These are phyloP conservation scores for Trichoderma polysporum DNA, from an alignment of 2,329 filamentous ascomycete species.

Conservation along the genomic window DNA sequence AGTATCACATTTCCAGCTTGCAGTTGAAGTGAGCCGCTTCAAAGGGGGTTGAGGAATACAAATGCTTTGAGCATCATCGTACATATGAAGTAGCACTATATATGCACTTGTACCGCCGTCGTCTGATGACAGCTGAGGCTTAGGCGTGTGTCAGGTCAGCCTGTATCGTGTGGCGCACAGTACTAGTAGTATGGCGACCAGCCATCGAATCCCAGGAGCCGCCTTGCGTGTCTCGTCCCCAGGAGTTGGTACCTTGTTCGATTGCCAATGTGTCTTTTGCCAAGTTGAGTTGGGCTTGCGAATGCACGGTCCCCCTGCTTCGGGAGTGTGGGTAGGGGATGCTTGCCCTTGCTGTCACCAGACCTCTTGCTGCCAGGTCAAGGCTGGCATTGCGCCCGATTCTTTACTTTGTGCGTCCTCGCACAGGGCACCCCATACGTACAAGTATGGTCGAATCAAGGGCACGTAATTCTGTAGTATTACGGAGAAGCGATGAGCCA, in stretches of 20 bases:
- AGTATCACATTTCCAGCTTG: background rate
- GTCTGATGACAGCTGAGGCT: conserved; percentile 4
- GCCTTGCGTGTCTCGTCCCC: background rate
- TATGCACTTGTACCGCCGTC: background rate
- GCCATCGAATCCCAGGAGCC: background rate
- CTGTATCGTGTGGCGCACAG: conserved; percentile 7
- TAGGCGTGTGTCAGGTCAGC: conserved; percentile 5
- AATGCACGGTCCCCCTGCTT: conserved; percentile 24
- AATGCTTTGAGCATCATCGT: background rate
- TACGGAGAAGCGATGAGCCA: background rate
- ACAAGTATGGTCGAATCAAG: conserved; percentile 13
- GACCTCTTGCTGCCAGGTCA: conserved; percentile 12
- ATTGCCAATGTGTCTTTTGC: conserved; percentile 26
- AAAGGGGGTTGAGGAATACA: background rate
- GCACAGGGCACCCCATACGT: conserved; percentile 13
- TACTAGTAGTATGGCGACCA: background rate
- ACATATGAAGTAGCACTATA: background rate
- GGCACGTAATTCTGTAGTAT: conserved; percentile 4
- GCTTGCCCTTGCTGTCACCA: conserved; percentile 18
- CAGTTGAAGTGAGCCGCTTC: background rate
- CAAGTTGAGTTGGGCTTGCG: conserved; percentile 38
- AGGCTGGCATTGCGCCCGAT: conserved; percentile 12
- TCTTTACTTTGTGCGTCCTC: conserved; percentile 18
- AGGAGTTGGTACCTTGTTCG: background rate
- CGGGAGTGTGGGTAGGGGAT: conserved; percentile 19